phyloP scores from a whole-genome alignment of 2,329 filamentous ascomycete genomes.

The Camillea tinctor region DNA sequence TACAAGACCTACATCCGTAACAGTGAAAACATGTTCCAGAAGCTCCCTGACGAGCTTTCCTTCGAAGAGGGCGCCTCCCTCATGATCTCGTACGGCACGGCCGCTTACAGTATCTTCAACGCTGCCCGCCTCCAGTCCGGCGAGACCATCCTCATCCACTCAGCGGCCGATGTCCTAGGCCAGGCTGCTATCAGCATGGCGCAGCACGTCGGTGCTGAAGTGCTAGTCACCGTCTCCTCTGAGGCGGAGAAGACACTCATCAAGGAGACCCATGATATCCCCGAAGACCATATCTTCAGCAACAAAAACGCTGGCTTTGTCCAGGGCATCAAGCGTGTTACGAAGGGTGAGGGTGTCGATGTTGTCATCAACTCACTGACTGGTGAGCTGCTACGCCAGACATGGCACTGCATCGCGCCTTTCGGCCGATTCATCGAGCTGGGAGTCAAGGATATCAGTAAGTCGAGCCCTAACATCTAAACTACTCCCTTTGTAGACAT shows the following conservation, averaged over 20 bases:
- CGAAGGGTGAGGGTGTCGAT: constrained; percentile 24
- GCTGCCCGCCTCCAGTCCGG: constrained; percentile 26
- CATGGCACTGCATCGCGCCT: constrained; percentile 30
- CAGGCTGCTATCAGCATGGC: constrained; percentile 28
- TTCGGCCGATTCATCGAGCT: constrained; percentile 30
- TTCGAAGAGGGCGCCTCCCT: constrained; percentile 28
- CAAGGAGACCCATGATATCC: constrained; percentile 23
- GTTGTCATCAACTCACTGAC: constrained; percentile 27
- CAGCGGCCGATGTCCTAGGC: constrained; percentile 25
- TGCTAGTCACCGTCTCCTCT: constrained; percentile 27
- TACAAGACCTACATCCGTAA: constrained; percentile 28
- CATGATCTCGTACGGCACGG: constrained; percentile 29
- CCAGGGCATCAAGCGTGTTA: constrained; percentile 29
- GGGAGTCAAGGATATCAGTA: constrained; percentile 27
- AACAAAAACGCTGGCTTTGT: constrained; percentile 29
- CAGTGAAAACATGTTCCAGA: constrained; percentile 28
- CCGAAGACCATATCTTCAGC: constrained; percentile 28
- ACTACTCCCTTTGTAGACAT: neutral
- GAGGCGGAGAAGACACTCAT: constrained; percentile 28
- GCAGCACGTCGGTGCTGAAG: constrained; percentile 26
- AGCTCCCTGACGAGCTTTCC: constrained; percentile 26
- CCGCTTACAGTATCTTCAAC: constrained; percentile 27
- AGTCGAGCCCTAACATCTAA: neutral
- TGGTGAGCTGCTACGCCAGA: constrained; percentile 26
- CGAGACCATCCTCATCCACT: constrained; percentile 29